Conservation (phyloP, 2,329 filamentous ascomycete genomes). For the Ophiosphaerella korrae region DNA sequence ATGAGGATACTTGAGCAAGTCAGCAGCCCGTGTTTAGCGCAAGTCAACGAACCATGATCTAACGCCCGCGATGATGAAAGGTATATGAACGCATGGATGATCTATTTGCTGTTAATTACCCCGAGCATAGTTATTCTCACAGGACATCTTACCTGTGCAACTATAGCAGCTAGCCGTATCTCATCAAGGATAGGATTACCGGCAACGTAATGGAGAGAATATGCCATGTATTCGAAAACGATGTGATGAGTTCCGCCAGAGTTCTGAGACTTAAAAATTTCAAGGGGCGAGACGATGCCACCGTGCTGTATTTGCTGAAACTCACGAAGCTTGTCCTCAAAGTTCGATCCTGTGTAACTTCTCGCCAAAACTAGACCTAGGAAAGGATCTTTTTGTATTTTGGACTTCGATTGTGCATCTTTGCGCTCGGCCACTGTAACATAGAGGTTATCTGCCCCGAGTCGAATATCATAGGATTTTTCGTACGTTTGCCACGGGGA, state of each 20-base stretch:
- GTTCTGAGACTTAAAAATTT: constrained; percentile 1
- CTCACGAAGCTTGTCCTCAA: constrained; percentile 1
- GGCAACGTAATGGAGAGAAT: too few relatives aligned
- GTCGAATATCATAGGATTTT: too few relatives aligned
- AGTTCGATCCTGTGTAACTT: background rate
- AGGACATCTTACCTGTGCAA: background rate
- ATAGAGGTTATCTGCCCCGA: too few relatives aligned
- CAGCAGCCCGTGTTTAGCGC: constrained; percentile 6
- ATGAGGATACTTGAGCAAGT: constrained; percentile 35
- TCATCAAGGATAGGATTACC: too few relatives aligned
- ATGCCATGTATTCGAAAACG: too few relatives aligned
- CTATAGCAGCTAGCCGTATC: too few relatives aligned
- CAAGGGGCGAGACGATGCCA: background rate
- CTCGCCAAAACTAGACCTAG: background rate
- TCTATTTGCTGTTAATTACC: too few relatives aligned
- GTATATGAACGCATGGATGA: background rate
- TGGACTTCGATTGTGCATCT: background rate
- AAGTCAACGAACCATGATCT: constrained; percentile 19
- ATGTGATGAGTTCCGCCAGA: too few relatives aligned
- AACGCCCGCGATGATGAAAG: constrained; percentile 8
- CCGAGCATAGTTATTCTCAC: background rate
- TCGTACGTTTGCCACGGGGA: too few relatives aligned
- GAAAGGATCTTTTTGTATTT: background rate
- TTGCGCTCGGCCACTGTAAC: too few relatives aligned
- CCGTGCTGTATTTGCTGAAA: constrained; percentile 1